These are phyloP conservation scores for Colletotrichum orbiculare DNA, from an alignment of 2,329 filamentous ascomycete genomes.

Conservation along the genomic window DNA sequence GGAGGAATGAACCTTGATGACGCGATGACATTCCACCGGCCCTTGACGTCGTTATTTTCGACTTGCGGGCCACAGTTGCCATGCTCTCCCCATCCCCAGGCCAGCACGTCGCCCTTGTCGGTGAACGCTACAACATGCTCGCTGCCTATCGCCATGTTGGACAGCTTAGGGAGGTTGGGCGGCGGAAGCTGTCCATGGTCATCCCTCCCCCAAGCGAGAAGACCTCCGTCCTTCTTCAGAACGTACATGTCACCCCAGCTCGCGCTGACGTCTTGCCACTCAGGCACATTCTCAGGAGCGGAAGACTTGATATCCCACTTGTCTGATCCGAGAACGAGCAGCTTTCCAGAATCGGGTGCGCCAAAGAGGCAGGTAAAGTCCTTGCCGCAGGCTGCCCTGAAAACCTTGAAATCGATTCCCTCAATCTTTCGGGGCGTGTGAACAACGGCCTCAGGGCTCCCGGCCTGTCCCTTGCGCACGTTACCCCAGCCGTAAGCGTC, in stretches of 20 bases:
- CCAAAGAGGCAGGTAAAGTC: constrained; percentile 85
- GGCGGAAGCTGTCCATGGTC: constrained; percentile 87
- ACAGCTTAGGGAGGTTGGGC: constrained; percentile 65
- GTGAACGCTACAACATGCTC: constrained; percentile 87
- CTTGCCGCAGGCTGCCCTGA: constrained; percentile 79
- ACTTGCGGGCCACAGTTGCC: constrained; percentile 88
- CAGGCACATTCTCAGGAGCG: constrained; percentile 62
- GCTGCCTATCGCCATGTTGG: constrained; percentile 82
- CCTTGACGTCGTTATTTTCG: constrained; percentile 74
- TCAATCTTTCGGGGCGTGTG: constrained; percentile 71
- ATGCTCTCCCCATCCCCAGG: constrained; percentile 98
- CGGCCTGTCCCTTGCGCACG: constrained; percentile 86
- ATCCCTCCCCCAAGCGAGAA: constrained; percentile 84
- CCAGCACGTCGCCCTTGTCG: constrained; percentile 72
- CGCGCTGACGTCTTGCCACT: constrained; percentile 77
- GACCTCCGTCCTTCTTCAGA: constrained; percentile 66
- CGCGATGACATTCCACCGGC: constrained; percentile 74
- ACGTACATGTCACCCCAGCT: constrained; percentile 88
- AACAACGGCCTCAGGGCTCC: constrained; percentile 64
- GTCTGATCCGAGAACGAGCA: constrained; percentile 77
- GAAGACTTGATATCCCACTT: constrained; percentile 75
- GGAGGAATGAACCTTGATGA: constrained; percentile 65
- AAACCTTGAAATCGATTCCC: constrained; percentile 69
- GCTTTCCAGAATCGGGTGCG: constrained; percentile 63
- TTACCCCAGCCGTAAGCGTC: constrained; percentile 90